Evolutionary conservation across 2,329 filamentous ascomycete species (phyloP).

Genomic region (Phyllosticta citriasiana): DNA sequence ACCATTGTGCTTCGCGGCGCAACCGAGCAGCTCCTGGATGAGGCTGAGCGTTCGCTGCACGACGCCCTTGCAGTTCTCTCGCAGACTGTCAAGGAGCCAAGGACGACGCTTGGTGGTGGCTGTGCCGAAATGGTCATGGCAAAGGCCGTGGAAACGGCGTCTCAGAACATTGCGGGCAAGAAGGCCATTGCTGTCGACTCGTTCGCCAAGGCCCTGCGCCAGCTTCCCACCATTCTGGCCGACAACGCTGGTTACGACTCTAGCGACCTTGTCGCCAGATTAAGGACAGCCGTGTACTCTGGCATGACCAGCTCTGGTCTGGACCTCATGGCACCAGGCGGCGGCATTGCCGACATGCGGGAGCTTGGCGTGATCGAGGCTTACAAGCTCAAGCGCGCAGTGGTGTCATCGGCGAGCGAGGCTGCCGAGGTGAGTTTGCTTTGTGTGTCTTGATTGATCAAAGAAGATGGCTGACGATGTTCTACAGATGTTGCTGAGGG

Average conservation of each 20-base stretch:
- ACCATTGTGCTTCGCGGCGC: slow-evolving; percentile 94
- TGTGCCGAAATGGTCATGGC: slow-evolving; percentile 99
- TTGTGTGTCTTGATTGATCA: not conserved
- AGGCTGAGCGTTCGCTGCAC: slow-evolving; percentile 91
- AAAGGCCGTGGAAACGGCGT: slow-evolving; percentile 89
- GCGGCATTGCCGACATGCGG: slow-evolving; percentile 90
- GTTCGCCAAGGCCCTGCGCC: slow-evolving; percentile 80
- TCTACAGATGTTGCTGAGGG: slow-evolving; percentile 71
- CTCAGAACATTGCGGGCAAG: slow-evolving; percentile 92
- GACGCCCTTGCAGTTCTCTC: slow-evolving; percentile 93
- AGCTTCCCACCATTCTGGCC: slow-evolving; percentile 90
- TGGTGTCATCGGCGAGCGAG: slow-evolving; percentile 91
- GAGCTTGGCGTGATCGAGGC: slow-evolving; percentile 92
- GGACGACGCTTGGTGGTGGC: slow-evolving; percentile 87
- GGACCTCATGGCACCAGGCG: slow-evolving; percentile 79
- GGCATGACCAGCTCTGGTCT: slow-evolving; percentile 87
- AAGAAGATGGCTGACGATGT: slow-evolving; percentile 20
- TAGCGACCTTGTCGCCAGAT: slow-evolving; percentile 80
- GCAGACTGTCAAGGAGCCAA: slow-evolving; percentile 89
- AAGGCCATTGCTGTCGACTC: slow-evolving; percentile 86
- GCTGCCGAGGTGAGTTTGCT: slow-evolving; percentile 71
- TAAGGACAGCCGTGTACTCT: slow-evolving; percentile 90
- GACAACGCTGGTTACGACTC: slow-evolving; percentile 97
- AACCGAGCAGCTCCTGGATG: slow-evolving; percentile 92
- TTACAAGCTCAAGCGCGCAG: slow-evolving; percentile 98